Percentiles rank a stretch among this genome's conserved stretches.
Evolutionary conservation across 192 early-diverging fungal species (phyloP).

Genomic region (Backusella psychrophila): DNA sequence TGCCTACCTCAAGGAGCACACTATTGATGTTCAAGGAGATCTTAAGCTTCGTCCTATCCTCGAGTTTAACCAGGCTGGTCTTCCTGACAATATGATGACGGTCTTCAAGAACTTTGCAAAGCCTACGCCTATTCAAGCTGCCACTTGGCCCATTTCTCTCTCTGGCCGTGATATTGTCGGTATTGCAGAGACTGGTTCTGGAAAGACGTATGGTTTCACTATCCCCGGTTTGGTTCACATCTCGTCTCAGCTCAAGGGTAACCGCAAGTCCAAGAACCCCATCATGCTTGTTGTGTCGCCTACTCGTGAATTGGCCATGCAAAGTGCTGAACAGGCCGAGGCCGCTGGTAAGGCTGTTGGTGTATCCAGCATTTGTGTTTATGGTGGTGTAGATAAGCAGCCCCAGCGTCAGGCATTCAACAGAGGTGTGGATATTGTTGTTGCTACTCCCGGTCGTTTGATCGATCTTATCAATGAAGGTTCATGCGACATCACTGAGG

Average conservation of each 20-base stretch:
- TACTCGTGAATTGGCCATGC: conserved; percentile 95
- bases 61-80: conserved; percentile 72
- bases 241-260: conserved; percentile 61
- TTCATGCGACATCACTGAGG: conserved; percentile 71
- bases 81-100: conserved; percentile 64
- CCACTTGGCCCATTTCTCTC: conserved; percentile 88
- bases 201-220: conserved; percentile 93
- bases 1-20: conserved; percentile 47
- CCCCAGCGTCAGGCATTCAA: conserved; percentile 54
- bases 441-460: conserved; percentile 96
- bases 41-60: conserved; percentile 64
- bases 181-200: conserved; percentile 96
- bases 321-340: conserved; percentile 86
- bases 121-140: conserved; percentile 93
- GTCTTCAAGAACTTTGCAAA: conserved; percentile 67
- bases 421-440: conserved; percentile 69
- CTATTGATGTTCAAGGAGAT: conserved; percentile 48
- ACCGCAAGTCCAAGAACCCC: conserved; percentile 58
- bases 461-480: conserved; percentile 89
- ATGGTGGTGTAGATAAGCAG: conserved; percentile 87
- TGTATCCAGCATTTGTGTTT: conserved; percentile 75
- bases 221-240: conserved; percentile 88
- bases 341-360: conserved; percentile 64
- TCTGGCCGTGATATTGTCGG: conserved; percentile 85
- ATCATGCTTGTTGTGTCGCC: conserved; percentile 86